A percentile compares a stretch with the other conserved stretches of the same genome.
These are phyloP conservation scores for Monosporascus sp. DNA, from an alignment of 2,329 filamentous ascomycete genomes.

Conservation along the genomic window DNA sequence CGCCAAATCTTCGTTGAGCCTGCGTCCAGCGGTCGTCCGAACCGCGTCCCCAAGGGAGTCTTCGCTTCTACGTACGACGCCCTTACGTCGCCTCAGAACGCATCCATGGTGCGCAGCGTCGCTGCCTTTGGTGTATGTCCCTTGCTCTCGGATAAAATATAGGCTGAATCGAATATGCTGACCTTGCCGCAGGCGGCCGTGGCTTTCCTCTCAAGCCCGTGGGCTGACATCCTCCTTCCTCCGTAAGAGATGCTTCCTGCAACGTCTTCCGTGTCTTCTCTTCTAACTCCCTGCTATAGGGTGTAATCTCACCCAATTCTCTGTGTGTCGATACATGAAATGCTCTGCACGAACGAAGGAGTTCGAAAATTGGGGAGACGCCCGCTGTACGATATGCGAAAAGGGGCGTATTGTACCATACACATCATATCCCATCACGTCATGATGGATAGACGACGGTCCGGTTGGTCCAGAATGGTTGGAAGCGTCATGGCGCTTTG, in stretches of 20 bases:
- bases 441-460: background rate
- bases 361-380: too few species aligned
- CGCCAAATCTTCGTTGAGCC: slow-evolving; percentile 53
- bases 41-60: slow-evolving; percentile 45
- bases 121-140: slow-evolving; percentile 62
- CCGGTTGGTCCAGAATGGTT: background rate
- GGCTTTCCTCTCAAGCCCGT: slow-evolving; percentile 61
- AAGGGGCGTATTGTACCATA: background rate
- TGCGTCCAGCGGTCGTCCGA: slow-evolving; percentile 30
- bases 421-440: background rate
- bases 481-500: background rate
- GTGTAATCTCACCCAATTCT: background rate
- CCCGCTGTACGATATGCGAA: background rate
- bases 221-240: slow-evolving; percentile 62
- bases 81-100: slow-evolving; percentile 62
- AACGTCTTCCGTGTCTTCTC: background rate
- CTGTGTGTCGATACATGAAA: too few species aligned
- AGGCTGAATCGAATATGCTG: background rate
- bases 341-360: background rate
- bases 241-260: slow-evolving; percentile 38
- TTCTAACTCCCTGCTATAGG: background rate
- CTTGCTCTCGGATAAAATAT: too few species aligned
- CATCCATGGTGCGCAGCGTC: slow-evolving; percentile 62
- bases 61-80: slow-evolving; percentile 54
- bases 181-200: slow-evolving; percentile 48